These are phyloP conservation scores for Maudiozyma serrabonitensis DNA, from an alignment of 805 yeast species.

Conservation along the genomic window DNA sequence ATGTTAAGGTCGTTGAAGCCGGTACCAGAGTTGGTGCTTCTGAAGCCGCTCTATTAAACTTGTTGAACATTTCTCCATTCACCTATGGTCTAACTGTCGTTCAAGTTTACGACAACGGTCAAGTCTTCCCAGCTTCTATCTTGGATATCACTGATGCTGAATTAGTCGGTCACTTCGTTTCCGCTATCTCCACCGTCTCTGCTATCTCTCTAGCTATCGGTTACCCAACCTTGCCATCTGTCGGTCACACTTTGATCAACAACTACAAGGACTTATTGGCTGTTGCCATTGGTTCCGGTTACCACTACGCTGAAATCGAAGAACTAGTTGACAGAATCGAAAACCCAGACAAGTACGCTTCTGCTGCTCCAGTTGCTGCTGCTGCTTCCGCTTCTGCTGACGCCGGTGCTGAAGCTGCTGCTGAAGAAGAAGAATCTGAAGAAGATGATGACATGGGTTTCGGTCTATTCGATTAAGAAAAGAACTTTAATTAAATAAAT, in stretches of 20 bases:
- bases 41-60: slow-evolving; percentile 96
- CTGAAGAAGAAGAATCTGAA: slow-evolving; percentile 46
- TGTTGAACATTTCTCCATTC: slow-evolving; percentile 99
- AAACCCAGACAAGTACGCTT: slow-evolving; percentile 99
- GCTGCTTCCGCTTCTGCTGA: slow-evolving; percentile 56
- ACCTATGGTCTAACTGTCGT: slow-evolving; percentile 95
- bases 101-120: slow-evolving; percentile 98
- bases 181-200: slow-evolving; percentile 91
- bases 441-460: slow-evolving; percentile 88
- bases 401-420: slow-evolving; percentile 65
- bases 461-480: slow-evolving; percentile 91
- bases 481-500: slow-evolving; percentile 3
- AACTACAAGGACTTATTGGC: slow-evolving; percentile 98
- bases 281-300: slow-evolving; percentile 95
- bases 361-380: slow-evolving; percentile 97
- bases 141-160: slow-evolving; percentile 98
- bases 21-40: slow-evolving; percentile 94
- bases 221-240: slow-evolving; percentile 99
- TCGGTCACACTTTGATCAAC: slow-evolving; percentile 97
- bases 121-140: slow-evolving; percentile 92
- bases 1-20: slow-evolving; percentile 87
- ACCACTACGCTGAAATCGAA: slow-evolving; percentile 98
- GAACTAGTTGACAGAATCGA: slow-evolving; percentile 98
- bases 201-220: slow-evolving; percentile 94
- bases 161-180: slow-evolving; percentile 81